Percentiles rank a stretch among this genome's conserved stretches.
Conservation (phyloP, 805 yeast species). For the Saturnispora saitoi region DNA sequence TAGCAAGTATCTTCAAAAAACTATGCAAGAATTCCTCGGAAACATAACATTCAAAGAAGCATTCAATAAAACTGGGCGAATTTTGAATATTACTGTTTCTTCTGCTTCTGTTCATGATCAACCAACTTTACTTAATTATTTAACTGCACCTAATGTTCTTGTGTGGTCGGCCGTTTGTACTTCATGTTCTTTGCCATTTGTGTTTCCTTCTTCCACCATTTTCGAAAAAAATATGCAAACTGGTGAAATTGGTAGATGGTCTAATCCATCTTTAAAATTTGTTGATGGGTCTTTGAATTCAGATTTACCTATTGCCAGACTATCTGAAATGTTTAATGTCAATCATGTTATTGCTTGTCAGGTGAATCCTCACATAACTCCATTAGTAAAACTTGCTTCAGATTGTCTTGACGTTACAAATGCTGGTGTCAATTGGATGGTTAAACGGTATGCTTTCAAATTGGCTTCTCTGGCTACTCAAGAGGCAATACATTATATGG, state of each 20-base stretch:
- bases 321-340: constrained; percentile 94
- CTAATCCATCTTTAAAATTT: constrained; percentile 63
- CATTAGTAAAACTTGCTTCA: constrained; percentile 63
- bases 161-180: constrained; percentile 90
- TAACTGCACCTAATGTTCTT: constrained; percentile 74
- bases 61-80: constrained; percentile 85
- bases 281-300: constrained; percentile 96
- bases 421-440: constrained; percentile 49
- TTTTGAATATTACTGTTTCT: constrained; percentile 90
- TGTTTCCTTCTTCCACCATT: constrained; percentile 79
- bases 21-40: constrained; percentile 75
- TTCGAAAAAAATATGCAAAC: constrained; percentile 75
- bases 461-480: constrained; percentile 44
- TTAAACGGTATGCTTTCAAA: constrained; percentile 46
- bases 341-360: constrained; percentile 97
- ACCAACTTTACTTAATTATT: constrained; percentile 69
- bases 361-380: constrained; percentile 94
- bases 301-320: constrained; percentile 82
- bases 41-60: constrained; percentile 92
- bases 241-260: constrained; percentile 73
- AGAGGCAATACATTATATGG: constrained; percentile 73
- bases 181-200: constrained; percentile 88
- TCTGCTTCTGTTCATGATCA: constrained; percentile 88
- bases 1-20: constrained; percentile 55
- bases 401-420: constrained; percentile 31